Conservation (phyloP, 805 yeast genomes). For the Lipomyces japonicus region DNA sequence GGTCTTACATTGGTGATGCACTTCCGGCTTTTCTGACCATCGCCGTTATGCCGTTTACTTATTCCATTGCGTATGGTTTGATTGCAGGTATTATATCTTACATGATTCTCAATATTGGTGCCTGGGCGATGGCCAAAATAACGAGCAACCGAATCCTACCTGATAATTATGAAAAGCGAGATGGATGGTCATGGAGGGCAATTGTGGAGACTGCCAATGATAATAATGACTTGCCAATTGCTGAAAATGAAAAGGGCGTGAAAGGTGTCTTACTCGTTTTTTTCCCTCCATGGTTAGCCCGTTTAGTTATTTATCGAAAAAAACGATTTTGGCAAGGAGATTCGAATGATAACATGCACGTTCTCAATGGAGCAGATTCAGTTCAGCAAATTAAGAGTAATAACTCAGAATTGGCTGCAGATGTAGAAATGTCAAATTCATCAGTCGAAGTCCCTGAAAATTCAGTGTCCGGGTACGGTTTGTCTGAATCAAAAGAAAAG, state of each 20-base stretch:
- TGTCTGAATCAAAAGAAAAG: no score
- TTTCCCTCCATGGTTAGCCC: slow-evolving; percentile 22
- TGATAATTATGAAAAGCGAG: slow-evolving; percentile 27
- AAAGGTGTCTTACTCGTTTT: slow-evolving; percentile 7
- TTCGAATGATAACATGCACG: slow-evolving; percentile 1
- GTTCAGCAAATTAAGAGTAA: no score
- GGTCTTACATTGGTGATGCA: slow-evolving; percentile 28
- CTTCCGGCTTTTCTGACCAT: slow-evolving; percentile 30
- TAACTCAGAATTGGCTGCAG: no score
- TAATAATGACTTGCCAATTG: neutral
- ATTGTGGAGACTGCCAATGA: neutral
- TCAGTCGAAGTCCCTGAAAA: no score
- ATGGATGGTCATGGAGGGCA: slow-evolving; percentile 29
- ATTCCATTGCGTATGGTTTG: slow-evolving; percentile 30
- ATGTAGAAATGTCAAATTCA: no score
- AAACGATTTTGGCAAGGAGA: slow-evolving; percentile 21
- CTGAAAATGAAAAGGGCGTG: neutral
- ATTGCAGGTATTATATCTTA: slow-evolving; percentile 29
- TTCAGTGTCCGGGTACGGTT: no score
- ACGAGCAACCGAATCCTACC: slow-evolving; percentile 23
- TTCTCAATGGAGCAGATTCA: no score
- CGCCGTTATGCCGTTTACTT: slow-evolving; percentile 31
- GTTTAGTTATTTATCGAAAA: slow-evolving; percentile 15
- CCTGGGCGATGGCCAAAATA: slow-evolving; percentile 17
- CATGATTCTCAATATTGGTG: slow-evolving; percentile 22